These are phyloP conservation scores for Grigorovia humatica DNA, from an alignment of 805 yeast species.

Conservation along the genomic window DNA sequence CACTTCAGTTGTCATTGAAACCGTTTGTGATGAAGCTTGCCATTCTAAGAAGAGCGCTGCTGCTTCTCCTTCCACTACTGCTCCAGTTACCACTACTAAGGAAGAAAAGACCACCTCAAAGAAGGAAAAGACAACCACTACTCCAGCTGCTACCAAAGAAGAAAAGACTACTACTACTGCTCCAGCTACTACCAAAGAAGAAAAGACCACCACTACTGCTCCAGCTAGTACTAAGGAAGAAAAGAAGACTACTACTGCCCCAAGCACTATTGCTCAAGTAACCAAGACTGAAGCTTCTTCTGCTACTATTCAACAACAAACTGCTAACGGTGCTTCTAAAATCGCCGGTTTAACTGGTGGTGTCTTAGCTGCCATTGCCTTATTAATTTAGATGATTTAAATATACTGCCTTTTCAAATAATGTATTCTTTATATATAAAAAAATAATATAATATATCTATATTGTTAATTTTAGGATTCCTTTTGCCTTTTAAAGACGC, in stretches of 20 bases:
- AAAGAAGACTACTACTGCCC: not conserved
- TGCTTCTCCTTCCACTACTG: not conserved
- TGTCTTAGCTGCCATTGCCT: constrained; percentile 8
- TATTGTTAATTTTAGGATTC: not conserved
- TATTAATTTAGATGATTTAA: constrained; percentile 2
- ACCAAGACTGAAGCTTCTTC: constrained; percentile 1
- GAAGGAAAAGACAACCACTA: constrained; percentile 3
- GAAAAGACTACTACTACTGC: not conserved
- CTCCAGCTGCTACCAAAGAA: not conserved
- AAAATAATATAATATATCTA: not conserved
- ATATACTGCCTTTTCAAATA: not conserved
- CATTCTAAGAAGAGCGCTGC: constrained; percentile 5
- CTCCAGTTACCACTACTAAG: not conserved
- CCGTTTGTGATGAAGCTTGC: constrained; percentile 7
- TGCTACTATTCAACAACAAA: constrained; percentile 5
- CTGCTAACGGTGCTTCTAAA: constrained; percentile 8
- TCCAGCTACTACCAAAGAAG: not conserved
- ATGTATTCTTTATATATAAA: not conserved
- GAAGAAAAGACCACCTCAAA: constrained; percentile 1
- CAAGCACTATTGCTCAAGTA: constrained; percentile 3
- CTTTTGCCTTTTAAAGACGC: too few relatives aligned
- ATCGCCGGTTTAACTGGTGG: constrained; percentile 8
- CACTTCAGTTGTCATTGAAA: constrained; percentile 3
- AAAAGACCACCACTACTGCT: not conserved
- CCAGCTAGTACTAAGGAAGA: not conserved